Conservation (phyloP, 1,284 basidiomycete genomes). For the Cystobasidium sp. region DNA sequence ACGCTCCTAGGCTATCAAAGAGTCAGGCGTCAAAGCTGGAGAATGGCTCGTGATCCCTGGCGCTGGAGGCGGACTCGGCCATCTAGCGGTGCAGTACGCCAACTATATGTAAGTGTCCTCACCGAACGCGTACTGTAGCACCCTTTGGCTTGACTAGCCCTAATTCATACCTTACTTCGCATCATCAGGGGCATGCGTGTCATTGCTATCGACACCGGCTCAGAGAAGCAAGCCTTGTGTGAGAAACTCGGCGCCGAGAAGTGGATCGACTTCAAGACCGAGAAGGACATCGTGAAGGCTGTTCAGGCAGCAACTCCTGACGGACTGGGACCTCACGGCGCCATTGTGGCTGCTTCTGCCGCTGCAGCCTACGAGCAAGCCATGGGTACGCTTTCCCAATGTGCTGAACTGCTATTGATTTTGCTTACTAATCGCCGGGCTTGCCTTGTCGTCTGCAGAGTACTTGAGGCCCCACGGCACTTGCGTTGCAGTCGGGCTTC, state of each 20-base stretch:
- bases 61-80: slow-evolving; percentile 65
- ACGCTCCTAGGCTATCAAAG: slow-evolving; percentile 78
- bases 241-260: slow-evolving; percentile 57
- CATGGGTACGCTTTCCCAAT: slow-evolving; percentile 6
- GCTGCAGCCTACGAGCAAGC: slow-evolving; percentile 38
- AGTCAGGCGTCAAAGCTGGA: slow-evolving; percentile 68
- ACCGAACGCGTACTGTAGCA: background rate
- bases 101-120: slow-evolving; percentile 3
- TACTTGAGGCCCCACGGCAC: slow-evolving; percentile 46
- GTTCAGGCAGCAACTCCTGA: slow-evolving; percentile 67
- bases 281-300: slow-evolving; percentile 61
- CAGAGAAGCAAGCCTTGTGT: slow-evolving; percentile 56
- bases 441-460: background rate
- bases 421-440: too few species aligned
- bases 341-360: slow-evolving; percentile 58
- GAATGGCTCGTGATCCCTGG: slow-evolving; percentile 81
- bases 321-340: slow-evolving; percentile 68
- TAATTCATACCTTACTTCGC: background rate
- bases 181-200: slow-evolving; percentile 63
- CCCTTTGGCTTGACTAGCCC: background rate
- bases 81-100: slow-evolving; percentile 71
- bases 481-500: slow-evolving; percentile 46
- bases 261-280: slow-evolving; percentile 55
- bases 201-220: slow-evolving; percentile 75
- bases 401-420: background rate